phyloP scores from a whole-genome alignment of 2,329 filamentous ascomycete species.

The Fusarium bulbicola region DNA sequence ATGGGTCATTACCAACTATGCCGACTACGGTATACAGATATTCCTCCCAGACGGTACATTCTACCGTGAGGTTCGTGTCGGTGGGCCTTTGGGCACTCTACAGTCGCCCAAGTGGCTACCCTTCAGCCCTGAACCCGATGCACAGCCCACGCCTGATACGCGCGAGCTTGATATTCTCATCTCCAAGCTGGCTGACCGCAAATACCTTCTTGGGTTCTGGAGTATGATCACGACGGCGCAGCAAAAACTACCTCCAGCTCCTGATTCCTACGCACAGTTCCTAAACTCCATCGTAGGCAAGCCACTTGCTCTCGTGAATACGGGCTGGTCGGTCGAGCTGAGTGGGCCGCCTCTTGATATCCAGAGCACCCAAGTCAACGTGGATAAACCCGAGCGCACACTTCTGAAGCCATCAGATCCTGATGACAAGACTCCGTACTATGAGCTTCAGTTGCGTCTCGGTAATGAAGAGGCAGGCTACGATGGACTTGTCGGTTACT shows the following conservation, averaged over 20 bases:
- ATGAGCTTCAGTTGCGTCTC: constrained; percentile 49
- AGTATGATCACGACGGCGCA: constrained; percentile 49
- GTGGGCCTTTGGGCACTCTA: constrained; percentile 39
- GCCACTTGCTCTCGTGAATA: constrained; percentile 53
- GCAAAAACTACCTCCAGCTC: constrained; percentile 40
- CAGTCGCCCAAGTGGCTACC: constrained; percentile 47
- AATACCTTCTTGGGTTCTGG: constrained; percentile 46
- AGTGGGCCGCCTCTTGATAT: constrained; percentile 9
- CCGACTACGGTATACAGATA: constrained; percentile 53
- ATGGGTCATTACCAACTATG: constrained; percentile 55
- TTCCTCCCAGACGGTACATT: constrained; percentile 53
- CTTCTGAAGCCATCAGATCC: not conserved
- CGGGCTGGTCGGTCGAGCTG: constrained; percentile 50
- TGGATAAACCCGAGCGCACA: not conserved
- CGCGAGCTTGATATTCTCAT: constrained; percentile 46
- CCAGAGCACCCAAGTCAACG: constrained; percentile 31
- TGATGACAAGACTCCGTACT: constrained; percentile 21
- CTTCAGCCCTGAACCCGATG: constrained; percentile 34
- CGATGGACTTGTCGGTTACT: constrained; percentile 54
- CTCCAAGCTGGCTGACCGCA: constrained; percentile 24
- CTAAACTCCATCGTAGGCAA: constrained; percentile 50
- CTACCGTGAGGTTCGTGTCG: constrained; percentile 53
- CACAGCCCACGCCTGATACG: not conserved
- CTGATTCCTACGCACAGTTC: constrained; percentile 49
- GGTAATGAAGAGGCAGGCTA: constrained; percentile 46